These are phyloP conservation scores for Daldinia decipiens DNA, from an alignment of 495 filamentous ascomycete species.

Conservation along the genomic window DNA sequence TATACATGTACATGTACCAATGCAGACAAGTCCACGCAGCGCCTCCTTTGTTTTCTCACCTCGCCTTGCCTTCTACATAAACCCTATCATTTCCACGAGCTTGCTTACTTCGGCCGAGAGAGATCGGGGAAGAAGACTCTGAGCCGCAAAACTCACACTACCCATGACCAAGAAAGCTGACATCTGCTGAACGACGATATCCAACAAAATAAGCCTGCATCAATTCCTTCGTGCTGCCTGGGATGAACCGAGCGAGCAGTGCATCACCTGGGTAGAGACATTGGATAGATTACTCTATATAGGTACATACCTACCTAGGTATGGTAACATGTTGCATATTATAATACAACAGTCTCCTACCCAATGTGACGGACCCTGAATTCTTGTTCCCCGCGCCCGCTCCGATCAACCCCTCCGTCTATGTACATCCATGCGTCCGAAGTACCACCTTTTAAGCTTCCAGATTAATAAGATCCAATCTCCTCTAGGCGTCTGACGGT, in stretches of 20 bases:
- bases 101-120: constrained; percentile 4
- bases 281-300: constrained; percentile 2
- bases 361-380: constrained; percentile 13
- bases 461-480: neutral
- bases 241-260: neutral
- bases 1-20: too few relatives aligned
- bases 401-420: constrained; percentile 5
- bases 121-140: neutral
- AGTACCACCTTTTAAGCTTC: constrained; percentile 4
- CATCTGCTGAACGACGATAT: neutral
- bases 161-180: neutral
- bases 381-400: neutral
- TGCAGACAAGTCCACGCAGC: neutral
- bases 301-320: too few relatives aligned
- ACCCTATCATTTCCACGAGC: neutral
- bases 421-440: constrained; percentile 8
- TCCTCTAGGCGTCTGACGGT: neutral
- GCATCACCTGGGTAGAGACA: neutral
- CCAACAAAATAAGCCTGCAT: neutral
- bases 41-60: neutral
- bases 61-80: neutral
- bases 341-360: constrained; percentile 1
- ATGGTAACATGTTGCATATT: neutral
- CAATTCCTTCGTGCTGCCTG: neutral
- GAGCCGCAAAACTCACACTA: constrained; percentile 7